Conservation (phyloP, 1,284 basidiomycete species). For the Trametes hirsuta region DNA sequence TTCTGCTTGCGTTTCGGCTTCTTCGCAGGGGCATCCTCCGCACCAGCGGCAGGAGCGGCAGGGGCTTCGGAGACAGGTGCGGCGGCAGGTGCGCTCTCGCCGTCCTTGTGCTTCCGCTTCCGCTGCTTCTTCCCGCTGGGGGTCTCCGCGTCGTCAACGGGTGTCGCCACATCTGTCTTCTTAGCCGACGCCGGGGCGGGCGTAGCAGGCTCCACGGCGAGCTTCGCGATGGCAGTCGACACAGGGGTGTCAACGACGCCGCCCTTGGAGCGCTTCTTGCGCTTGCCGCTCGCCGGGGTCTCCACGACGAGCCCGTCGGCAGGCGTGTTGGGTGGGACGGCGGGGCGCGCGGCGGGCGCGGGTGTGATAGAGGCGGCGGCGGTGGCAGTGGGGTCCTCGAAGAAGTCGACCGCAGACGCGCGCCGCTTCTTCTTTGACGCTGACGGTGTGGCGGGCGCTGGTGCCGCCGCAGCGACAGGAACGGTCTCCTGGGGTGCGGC, state of each 20-base stretch:
- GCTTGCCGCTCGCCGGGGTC: constrained; percentile 19
- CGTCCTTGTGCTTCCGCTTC: constrained; percentile 60
- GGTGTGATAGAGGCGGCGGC: background rate
- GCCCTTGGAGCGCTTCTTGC: constrained; percentile 31
- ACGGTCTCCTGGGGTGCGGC: background rate
- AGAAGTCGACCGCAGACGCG: constrained; percentile 34
- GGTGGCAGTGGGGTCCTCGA: constrained; percentile 25
- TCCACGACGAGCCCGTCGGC: constrained; percentile 27
- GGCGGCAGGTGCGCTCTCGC: background rate
- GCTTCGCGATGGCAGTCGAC: constrained; percentile 29
- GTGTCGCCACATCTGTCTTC: constrained; percentile 5
- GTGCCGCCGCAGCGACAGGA: constrained; percentile 4
- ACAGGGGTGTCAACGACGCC: constrained; percentile 28
- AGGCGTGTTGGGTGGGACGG: constrained; percentile 32
- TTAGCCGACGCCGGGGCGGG: constrained; percentile 9
- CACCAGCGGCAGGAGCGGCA: background rate
- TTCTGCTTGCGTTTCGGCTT: constrained; percentile 31
- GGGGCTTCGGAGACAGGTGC: background rate
- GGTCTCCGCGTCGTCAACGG: constrained; percentile 14
- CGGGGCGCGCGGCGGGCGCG: constrained; percentile 6
- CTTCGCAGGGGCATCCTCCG: constrained; percentile 19
- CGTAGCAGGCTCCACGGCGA: constrained; percentile 22
- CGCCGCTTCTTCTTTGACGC: constrained; percentile 28
- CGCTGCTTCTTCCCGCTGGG: constrained; percentile 30
- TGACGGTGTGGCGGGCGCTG: constrained; percentile 25